Evolutionary conservation across 176 grass and related monocot species (phyloP).

Genomic region (Paspalum notatum): DNA sequence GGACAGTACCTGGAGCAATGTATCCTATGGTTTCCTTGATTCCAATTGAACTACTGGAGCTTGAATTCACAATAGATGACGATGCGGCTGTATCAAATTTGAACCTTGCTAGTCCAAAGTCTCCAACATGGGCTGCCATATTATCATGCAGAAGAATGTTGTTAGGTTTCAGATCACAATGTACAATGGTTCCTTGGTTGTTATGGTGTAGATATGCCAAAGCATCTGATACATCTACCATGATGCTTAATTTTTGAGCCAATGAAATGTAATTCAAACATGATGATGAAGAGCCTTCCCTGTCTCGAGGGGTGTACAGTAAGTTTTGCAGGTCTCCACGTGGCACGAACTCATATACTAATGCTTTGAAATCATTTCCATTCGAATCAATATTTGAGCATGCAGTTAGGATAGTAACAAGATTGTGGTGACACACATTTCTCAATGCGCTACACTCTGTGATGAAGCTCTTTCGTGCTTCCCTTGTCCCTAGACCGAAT

Average conservation of each 20-base stretch:
- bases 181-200: conserved; percentile 7
- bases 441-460: conserved; percentile 42
- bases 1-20: not conserved
- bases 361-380: conserved; percentile 50
- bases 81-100: not conserved
- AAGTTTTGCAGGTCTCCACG: conserved; percentile 19
- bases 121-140: conserved; percentile 31
- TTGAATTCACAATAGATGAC: not conserved
- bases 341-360: conserved; percentile 40
- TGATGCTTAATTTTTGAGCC: conserved; percentile 33
- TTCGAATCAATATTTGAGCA: conserved; percentile 32
- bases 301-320: not conserved
- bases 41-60: not conserved
- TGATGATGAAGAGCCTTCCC: not conserved
- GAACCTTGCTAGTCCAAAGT: conserved; percentile 35
- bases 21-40: not conserved
- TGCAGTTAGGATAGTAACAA: conserved; percentile 30
- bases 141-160: conserved; percentile 37
- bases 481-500: conserved; percentile 5
- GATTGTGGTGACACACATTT: conserved; percentile 42
- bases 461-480: conserved; percentile 25
- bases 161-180: conserved; percentile 29
- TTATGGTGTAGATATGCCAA: conserved; percentile 36
- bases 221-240: conserved; percentile 33
- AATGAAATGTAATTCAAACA: not conserved